phyloP scores from a whole-genome alignment of 345 rosid species.

The Gossypium sturtianum region DNA sequence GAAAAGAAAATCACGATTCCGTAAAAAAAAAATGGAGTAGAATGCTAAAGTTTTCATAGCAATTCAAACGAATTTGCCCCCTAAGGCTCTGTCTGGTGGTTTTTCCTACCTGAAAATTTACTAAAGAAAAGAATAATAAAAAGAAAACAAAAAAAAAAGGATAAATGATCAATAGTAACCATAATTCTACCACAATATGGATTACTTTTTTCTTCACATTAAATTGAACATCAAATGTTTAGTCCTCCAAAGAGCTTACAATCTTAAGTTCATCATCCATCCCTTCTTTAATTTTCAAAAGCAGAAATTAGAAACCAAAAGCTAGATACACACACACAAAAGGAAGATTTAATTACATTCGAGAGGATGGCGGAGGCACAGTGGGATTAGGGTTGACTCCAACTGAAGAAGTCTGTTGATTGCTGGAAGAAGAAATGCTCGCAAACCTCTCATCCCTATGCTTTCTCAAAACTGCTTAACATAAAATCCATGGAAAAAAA shows the following conservation, averaged over 20 bases:
- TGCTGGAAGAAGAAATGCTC: conserved; percentile 40
- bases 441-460: conserved; percentile 49
- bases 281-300: background rate
- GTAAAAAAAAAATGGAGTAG: background rate
- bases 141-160: background rate
- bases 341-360: conserved; percentile 31
- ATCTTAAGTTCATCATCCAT: background rate
- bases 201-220: background rate
- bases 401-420: conserved; percentile 60
- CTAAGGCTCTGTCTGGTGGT: background rate
- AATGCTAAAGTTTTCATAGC: background rate
- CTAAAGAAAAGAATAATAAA: background rate
- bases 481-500: background rate
- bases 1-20: background rate
- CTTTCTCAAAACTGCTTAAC: conserved; percentile 27
- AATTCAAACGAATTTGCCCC: background rate
- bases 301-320: background rate
- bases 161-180: background rate
- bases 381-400: conserved; percentile 50
- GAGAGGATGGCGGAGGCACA: conserved; percentile 63
- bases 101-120: background rate
- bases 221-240: background rate
- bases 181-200: background rate
- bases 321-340: background rate
- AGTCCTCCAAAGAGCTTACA: background rate